Base-by-base conservation (phyloP, 805 yeast genomes). In the Metschnikowia orientalis region DNA sequence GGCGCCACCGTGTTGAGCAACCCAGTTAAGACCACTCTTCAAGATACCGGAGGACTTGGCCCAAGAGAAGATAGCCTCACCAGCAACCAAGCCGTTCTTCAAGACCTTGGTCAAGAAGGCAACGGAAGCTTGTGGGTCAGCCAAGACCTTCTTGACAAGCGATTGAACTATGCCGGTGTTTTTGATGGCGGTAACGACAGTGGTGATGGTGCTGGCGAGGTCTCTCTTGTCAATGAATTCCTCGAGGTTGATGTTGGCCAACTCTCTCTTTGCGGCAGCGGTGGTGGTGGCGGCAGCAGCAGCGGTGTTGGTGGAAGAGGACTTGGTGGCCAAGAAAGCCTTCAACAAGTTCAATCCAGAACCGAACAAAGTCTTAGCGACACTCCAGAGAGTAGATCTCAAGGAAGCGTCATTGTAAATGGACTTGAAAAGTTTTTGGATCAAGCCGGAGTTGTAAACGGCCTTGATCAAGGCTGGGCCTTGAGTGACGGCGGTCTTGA, bases 391-490 rank as follows among this genome's bases (percentile, higher is more conserved):
- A 19, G 67, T 61, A 28, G 44, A 29, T 40, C 54, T 55, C 51
- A 66, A 63, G 23, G 50, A 52, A 18, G 50, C 4, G 49, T 60
- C 62, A 45, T 62, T 55, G 28, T 54, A 34, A 28, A 65, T 38
- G 32, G 45, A 51, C 35, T 41, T 42, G 51, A 63, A 59, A 30
- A 64, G 40, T 18, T 51, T 53, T 32, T 52, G 50, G 33, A 66
- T 36, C 38, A 63, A 57, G 37, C 69, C 69, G 20, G 71, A 63
- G 45, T 62, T 50, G 60, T 56, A 64, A 40, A 66, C 41, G 32
- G 69, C 69, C 33, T 52, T 48, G 38, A 65, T 44, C 49, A 66
- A 63, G 24, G 64, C 53, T 30, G 69, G 67, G 32, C 64, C 72
- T 33, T 63, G 55, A 24, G 57, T 57, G 39, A 63, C 30, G 27